Conservation (phyloP, 148 eudicot species). For the Rhododendron griersonianum region DNA sequence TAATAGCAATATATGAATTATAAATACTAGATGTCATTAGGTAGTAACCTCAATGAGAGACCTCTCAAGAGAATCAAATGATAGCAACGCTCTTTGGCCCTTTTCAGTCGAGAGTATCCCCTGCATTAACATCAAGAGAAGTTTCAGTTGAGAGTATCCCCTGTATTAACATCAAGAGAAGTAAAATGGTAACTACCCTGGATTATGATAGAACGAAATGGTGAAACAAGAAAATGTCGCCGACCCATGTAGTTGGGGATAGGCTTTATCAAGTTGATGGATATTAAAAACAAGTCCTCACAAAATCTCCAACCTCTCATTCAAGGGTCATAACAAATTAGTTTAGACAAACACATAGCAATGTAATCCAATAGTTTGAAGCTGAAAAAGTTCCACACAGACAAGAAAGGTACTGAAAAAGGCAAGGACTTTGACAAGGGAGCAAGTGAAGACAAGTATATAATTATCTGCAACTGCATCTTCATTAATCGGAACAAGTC, state of each 20-base stretch:
- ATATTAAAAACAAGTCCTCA: not conserved
- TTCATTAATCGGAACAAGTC: not conserved
- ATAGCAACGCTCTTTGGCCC: constrained; percentile 62
- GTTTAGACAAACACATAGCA: not conserved
- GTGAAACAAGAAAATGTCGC: not conserved
- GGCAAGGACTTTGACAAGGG: not conserved
- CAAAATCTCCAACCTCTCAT: not conserved
- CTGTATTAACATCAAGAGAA: constrained; percentile 28
- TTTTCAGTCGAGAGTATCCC: constrained; percentile 91
- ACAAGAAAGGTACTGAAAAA: not conserved
- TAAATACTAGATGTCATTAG: not conserved
- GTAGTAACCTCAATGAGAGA: constrained; percentile 75
- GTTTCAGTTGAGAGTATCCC: constrained; percentile 82
- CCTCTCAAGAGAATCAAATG: constrained; percentile 74
- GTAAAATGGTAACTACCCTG: not conserved
- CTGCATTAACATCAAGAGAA: constrained; percentile 29
- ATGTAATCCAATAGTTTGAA: not conserved
- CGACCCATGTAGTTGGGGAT: not conserved
- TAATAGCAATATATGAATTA: not conserved
- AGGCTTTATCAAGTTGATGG: not conserved
- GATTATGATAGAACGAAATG: not conserved
- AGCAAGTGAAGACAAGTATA: not conserved
- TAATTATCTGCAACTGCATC: not conserved
- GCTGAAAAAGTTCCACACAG: not conserved
- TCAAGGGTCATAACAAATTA: not conserved